Evolutionary conservation across 2,329 filamentous ascomycete species (phyloP), one percentile per base, ranked within the genome.

Genomic region (Polytolypa hystricis): DNA sequence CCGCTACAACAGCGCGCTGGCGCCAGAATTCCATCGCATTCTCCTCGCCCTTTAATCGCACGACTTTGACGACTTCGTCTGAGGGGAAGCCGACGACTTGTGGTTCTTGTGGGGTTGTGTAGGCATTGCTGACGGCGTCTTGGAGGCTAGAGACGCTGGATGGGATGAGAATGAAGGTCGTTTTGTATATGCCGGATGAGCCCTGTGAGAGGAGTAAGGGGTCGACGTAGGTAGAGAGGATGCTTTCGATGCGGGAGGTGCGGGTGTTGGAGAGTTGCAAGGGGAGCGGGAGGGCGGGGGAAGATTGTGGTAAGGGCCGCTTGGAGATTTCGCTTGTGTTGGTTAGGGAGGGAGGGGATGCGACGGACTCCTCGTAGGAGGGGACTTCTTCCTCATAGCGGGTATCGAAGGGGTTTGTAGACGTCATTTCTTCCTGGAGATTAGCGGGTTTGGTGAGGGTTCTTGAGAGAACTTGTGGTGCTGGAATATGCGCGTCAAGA

Each of bases 1-100:
- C 64, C 16, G 52, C 46, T 6, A 67, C 45, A 1, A 65, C 57
- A n/a, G 49, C 52, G 5, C 54, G 54, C 12, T 61, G 54, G 25
- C 55, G 53, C 63, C 64, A 67, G 39, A 67, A 68, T 37, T 61
- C 60, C 5, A 60, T 51, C 1, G 47, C 50, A 33, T 66, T 58
- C 33, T 64, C 56, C 19, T 56, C 48, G 4, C 61, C 62, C 14
- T 54, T 47, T 1, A 69, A 49, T 3, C 55, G 48, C 17, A 68
- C 49, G 12, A 66, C 47, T 25, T 57, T 51, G 3, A 62, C 56
- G 18, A 57, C 49, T 37, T 62, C 62, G 12, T 57, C 55, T 9
- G 53, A 54, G 2, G 57, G 48, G 34, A 66, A 62, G 1, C 62
- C 60, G 3, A 64, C 41, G 9, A 64, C 49, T 42, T 64, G 57